phyloP scores from a whole-genome alignment of 331 rosid genomes.

The Acacia concinna region DNA sequence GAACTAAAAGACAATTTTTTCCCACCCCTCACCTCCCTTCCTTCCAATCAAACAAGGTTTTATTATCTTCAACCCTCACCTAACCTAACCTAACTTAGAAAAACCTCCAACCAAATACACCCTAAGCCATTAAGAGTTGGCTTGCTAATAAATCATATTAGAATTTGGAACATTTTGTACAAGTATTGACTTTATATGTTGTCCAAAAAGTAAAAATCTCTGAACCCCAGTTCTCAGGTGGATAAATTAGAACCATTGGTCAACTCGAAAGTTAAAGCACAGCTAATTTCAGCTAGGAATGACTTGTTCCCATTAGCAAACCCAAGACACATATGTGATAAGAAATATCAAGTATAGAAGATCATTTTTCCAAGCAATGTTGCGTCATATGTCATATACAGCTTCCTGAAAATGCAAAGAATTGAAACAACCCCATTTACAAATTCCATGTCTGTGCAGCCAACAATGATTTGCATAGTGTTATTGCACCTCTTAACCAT shows the following conservation, averaged over 20 bases:
- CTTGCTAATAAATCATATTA: background rate
- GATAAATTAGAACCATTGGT: background rate
- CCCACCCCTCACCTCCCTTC: too few relatives aligned
- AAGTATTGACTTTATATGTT: background rate
- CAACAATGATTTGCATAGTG: background rate
- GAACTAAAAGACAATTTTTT: too few relatives aligned
- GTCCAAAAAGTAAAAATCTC: slow-evolving; percentile 5
- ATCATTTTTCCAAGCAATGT: slow-evolving; percentile 16
- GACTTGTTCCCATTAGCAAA: background rate
- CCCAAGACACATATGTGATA: background rate
- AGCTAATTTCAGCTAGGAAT: slow-evolving; percentile 21
- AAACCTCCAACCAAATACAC: too few relatives aligned
- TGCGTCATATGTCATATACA: slow-evolving; percentile 1
- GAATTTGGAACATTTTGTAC: background rate
- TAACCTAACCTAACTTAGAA: too few relatives aligned
- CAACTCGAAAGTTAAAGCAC: slow-evolving; percentile 9
- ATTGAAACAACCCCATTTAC: slow-evolving; percentile 1
- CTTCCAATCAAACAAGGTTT: too few relatives aligned
- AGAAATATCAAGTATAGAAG: slow-evolving; percentile 18
- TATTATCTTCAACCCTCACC: too few relatives aligned
- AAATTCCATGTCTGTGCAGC: background rate
- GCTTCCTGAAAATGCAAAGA: slow-evolving; percentile 25
- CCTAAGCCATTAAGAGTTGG: background rate
- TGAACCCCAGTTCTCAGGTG: background rate
- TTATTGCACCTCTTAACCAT: slow-evolving; percentile 21